Conservation (phyloP, 257 asterid genomes). For the Solanum tarapatanum region DNA sequence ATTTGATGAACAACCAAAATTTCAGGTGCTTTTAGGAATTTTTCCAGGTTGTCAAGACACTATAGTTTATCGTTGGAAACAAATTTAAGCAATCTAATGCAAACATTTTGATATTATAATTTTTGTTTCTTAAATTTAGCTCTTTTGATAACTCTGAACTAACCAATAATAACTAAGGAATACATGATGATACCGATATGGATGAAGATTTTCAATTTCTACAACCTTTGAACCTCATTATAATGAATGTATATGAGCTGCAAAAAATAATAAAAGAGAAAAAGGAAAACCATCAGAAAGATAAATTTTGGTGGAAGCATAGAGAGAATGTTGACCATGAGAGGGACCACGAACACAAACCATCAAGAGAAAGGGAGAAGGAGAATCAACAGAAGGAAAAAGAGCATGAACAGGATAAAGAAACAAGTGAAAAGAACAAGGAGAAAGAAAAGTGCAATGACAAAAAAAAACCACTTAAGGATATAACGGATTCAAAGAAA, state of each 20-base stretch:
- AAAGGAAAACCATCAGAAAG: too few relatives aligned
- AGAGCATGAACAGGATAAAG: too few relatives aligned
- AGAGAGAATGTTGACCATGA: not conserved
- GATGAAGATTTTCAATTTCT: constrained; percentile 56
- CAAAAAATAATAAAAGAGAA: constrained; percentile 40
- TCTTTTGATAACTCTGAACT: constrained; percentile 17
- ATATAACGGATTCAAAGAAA: too few relatives aligned
- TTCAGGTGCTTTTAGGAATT: not conserved
- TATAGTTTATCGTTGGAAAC: not conserved
- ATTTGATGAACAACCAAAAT: too few relatives aligned
- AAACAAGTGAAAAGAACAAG: too few relatives aligned
- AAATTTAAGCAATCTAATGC: constrained; percentile 14
- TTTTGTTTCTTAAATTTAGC: constrained; percentile 15
- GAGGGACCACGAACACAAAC: constrained; percentile 11
- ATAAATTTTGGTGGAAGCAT: too few relatives aligned
- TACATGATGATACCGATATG: too few relatives aligned
- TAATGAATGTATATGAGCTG: constrained; percentile 66
- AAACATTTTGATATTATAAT: not conserved
- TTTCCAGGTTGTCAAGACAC: not conserved
- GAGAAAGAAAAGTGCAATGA: too few relatives aligned
- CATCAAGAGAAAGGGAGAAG: too few relatives aligned
- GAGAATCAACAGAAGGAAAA: too few relatives aligned
- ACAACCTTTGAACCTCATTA: constrained; percentile 76
- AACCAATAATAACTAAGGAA: too few relatives aligned
- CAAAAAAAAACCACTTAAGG: too few relatives aligned